Evolutionary conservation across 2,329 filamentous ascomycete genomes (phyloP).

Genomic region (Verticillium nonalfalfae): DNA sequence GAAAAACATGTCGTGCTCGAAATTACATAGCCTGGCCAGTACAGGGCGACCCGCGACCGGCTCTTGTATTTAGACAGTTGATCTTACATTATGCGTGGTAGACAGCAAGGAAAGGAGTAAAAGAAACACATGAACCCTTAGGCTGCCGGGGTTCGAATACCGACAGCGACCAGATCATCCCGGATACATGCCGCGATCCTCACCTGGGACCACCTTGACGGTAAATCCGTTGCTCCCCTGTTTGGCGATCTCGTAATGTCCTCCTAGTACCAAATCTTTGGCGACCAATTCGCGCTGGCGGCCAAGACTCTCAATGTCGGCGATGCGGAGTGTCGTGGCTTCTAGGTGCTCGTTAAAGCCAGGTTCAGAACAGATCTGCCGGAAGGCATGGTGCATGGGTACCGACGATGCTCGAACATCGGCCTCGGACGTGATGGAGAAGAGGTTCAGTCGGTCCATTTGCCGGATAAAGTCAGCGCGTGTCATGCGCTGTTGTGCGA

Average conservation of each 20-base stretch:
- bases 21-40: not conserved
- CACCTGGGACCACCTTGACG: constrained; percentile 35
- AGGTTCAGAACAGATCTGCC: constrained; percentile 65
- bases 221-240: constrained; percentile 30
- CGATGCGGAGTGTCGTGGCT: constrained; percentile 60
- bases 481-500: constrained; percentile 90
- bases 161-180: not conserved
- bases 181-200: constrained; percentile 18
- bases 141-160: not conserved
- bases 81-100: not conserved
- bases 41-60: not conserved
- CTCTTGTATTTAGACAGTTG: not conserved
- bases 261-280: constrained; percentile 84
- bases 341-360: constrained; percentile 48
- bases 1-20: not conserved
- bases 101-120: not conserved
- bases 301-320: constrained; percentile 88
- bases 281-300: constrained; percentile 92
- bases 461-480: constrained; percentile 88
- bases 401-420: constrained; percentile 90
- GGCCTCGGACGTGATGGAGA: constrained; percentile 83
- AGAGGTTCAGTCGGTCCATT: constrained; percentile 91
- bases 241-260: constrained; percentile 63
- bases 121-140: not conserved
- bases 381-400: constrained; percentile 91